Evolutionary conservation across 2,329 filamentous ascomycete species (phyloP).

Genomic region (Bipolaris gigantea): DNA sequence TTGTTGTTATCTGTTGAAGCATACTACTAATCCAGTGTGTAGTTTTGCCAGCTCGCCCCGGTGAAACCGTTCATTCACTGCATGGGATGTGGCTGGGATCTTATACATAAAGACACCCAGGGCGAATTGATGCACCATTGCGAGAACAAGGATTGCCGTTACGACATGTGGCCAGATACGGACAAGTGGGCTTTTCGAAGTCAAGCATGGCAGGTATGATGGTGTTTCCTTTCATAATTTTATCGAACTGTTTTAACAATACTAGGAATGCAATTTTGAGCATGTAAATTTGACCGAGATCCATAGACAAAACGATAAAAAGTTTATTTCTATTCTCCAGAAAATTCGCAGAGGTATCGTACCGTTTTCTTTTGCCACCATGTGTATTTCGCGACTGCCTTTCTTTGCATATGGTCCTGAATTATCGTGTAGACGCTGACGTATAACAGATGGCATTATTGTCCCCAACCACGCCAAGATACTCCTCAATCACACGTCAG

Average conservation of each 20-base stretch:
- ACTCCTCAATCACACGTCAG: slow-evolving; percentile 51
- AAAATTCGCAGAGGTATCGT: slow-evolving; percentile 55
- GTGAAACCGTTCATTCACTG: slow-evolving; percentile 61
- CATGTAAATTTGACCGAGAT: slow-evolving; percentile 59
- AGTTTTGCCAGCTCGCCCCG: slow-evolving; percentile 53
- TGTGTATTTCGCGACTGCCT: neutral
- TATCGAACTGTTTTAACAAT: slow-evolving; percentile 2
- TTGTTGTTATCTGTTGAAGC: slow-evolving; percentile 30
- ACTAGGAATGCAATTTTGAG: slow-evolving; percentile 53
- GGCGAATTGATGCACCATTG: slow-evolving; percentile 15
- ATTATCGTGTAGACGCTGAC: slow-evolving; percentile 3
- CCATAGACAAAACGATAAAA: slow-evolving; percentile 59
- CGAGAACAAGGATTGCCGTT: slow-evolving; percentile 26
- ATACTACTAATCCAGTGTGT: neutral
- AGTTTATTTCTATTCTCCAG: slow-evolving; percentile 60
- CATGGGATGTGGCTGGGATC: slow-evolving; percentile 51
- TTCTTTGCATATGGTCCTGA: too few species aligned
- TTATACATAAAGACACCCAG: slow-evolving; percentile 16
- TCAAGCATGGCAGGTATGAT: slow-evolving; percentile 52
- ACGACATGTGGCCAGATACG: slow-evolving; percentile 46
- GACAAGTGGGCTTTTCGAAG: slow-evolving; percentile 66
- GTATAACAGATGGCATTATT: slow-evolving; percentile 29
- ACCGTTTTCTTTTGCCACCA: neutral
- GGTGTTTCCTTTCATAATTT: neutral
- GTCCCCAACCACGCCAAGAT: slow-evolving; percentile 43